Conservation (phyloP, 148 eudicot genomes). For the Cornus florida region DNA sequence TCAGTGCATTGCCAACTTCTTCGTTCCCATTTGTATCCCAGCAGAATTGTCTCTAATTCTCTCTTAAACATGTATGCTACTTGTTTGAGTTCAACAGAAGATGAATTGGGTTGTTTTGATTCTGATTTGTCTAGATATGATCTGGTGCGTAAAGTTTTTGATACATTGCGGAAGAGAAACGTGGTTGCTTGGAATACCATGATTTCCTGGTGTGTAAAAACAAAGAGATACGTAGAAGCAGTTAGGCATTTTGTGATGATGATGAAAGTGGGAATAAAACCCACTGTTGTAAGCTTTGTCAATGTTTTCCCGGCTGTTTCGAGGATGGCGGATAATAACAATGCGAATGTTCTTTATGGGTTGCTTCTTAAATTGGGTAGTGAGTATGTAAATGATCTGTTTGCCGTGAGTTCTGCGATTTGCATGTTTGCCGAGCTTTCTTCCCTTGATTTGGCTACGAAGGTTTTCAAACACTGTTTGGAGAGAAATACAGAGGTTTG, state of each 20-base stretch:
- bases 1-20: conserved; percentile 81
- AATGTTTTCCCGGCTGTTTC: conserved; percentile 77
- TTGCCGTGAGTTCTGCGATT: conserved; percentile 72
- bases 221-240: conserved; percentile 48
- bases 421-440: conserved; percentile 81
- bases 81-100: conserved; percentile 34
- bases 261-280: conserved; percentile 62
- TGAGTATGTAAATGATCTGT: conserved; percentile 54
- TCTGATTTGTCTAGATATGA: conserved; percentile 30
- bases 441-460: conserved; percentile 50
- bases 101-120: conserved; percentile 2
- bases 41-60: conserved; percentile 83
- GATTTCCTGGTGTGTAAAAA: conserved; percentile 70
- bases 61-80: conserved; percentile 78
- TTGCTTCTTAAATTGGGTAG: conserved; percentile 64
- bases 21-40: conserved; percentile 47
- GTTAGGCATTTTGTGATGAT: conserved; percentile 60
- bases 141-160: conserved; percentile 60
- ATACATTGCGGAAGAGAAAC: conserved; percentile 56
- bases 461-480: conserved; percentile 57
- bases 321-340: conserved; percentile 27
- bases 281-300: conserved; percentile 76
- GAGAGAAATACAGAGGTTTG: conserved; percentile 84
- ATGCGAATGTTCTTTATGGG: conserved; percentile 64
- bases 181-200: conserved; percentile 78